Evolutionary conservation across 352 stramenopile species (phyloP), one percentile per base, ranked within the genome.

Genomic region (Phytophthora sp.): DNA sequence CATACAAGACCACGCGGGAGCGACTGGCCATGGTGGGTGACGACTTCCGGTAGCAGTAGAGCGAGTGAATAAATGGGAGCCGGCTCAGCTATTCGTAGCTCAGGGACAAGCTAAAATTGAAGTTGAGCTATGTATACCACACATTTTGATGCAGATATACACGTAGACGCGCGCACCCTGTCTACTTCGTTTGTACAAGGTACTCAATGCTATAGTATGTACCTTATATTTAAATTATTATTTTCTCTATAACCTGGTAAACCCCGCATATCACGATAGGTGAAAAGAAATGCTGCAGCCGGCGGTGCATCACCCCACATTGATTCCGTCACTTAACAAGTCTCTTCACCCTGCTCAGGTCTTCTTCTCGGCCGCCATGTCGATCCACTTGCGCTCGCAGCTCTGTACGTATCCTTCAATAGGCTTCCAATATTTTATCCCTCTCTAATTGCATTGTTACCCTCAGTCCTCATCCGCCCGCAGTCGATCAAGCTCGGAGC

Each of bases 381-480:
- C 67, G 42, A 74, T 76, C 69, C 79, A 86, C 67, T 76, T 82
- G 59, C 79, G 75, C 45, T 60, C 77, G 38, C 76, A 88, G 68
- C 67, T 86, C 63, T 79, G 72, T 84, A 62, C 31, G 76, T 77
- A 6, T 50, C 23, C 31, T 42, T 8, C 7, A 31, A 15, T 1
- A 38, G 3, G 1, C 30, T 29, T 57, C 15, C n/a, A 16, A 18
- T 24, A 4, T 23, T 30, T 38, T n/a, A 8, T 16, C n/a, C 27
- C 20, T 24, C 24, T 38, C 27, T 50, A 56, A 49, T 35, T 57
- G 18, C 26, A 36, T 62, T 47, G 16, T 30, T n/a, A 26, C 8
- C n/a, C 47, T 30, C 42, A 86, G 77, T 84, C 41, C 49, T 84
- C 13, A 70, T 82, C 63, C 77, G 75, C 16, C 75, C 77, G 47